Percentiles rank a stretch among this genome's conserved stretches.
These are phyloP conservation scores for Oryza nivara DNA, from an alignment of 176 grass and related monocot genomes.

Conservation along the genomic window DNA sequence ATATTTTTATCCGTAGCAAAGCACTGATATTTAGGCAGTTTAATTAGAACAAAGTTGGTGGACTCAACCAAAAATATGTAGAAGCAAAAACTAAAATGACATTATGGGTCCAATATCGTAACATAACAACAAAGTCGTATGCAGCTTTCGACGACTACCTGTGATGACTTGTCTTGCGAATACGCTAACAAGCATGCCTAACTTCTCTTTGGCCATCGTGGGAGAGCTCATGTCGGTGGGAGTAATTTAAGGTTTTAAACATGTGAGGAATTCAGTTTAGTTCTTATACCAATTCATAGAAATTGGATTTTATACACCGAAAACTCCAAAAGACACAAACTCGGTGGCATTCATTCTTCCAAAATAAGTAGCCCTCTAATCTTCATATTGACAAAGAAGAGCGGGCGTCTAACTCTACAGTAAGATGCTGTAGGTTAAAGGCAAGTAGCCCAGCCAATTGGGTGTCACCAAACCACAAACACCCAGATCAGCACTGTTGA, in stretches of 20 bases:
- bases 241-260: neutral
- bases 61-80: neutral
- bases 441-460: neutral
- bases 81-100: neutral
- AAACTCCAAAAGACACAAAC: neutral
- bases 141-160: neutral
- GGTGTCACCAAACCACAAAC: constrained; percentile 12
- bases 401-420: too few relatives aligned
- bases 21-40: neutral
- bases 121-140: neutral
- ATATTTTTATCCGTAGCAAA: too few relatives aligned
- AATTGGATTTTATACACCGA: neutral
- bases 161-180: neutral
- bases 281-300: neutral
- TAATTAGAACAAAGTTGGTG: neutral
- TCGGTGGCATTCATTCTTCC: neutral
- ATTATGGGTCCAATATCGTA: neutral
- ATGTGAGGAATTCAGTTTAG: too few relatives aligned
- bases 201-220: neutral
- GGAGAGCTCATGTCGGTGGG: neutral
- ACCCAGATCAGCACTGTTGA: neutral
- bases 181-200: neutral
- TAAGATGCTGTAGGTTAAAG: neutral
- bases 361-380: neutral
- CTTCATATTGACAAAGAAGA: neutral